Evolutionary conservation across 306 rosid genomes (phyloP), one percentile per base, ranked within the genome.

Genomic region (Arachis stenosperma): DNA sequence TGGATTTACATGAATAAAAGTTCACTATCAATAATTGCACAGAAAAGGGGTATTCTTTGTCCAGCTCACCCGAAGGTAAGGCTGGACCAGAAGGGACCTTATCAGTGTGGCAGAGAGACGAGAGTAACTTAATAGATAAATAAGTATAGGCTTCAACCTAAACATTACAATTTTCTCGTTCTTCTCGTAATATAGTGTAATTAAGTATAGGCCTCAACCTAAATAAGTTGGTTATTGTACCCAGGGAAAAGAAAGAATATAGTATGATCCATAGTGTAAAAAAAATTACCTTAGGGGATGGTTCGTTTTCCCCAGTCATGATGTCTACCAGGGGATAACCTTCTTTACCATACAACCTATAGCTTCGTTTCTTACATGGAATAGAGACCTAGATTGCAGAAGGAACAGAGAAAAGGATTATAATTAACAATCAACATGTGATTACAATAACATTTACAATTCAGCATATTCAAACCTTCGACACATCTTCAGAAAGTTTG

Each of bases 401-500:
- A 81, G 39, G 54, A 75, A 11, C 11, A 70, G 37, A 9, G 33
- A 43, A 6, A 60, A 30, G 12, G n/a, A 60, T 11, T 61, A 68
- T 5, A 59, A 56, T 69, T 79, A 59, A 69, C 61, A 60, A 14
- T 42, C 47, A 46, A 71, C 15, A 64, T 46, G 65, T 29, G 65
- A 74, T 61, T 61, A 33, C 17, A 52, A 29, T 40, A 11, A 46
- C 63, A 74, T 53, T 80, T 73, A 40, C 59, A 44, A 67, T 39
- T 77, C 47, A 77, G 78, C 52, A 68, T 42, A 61, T 60, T 77
- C 85, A 66, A 82, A 95, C 99, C 99, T 95, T 95, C 12, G 99
- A 85, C 61, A 95, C 96, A 81, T 95, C 99, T 83, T 95, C 98
- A 79, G 99, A 95, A 81, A 95, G 99, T 79, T 95, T 95, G 64